phyloP scores from a whole-genome alignment of 352 stramenopile genomes.

The Globisporangium echinulatum region DNA sequence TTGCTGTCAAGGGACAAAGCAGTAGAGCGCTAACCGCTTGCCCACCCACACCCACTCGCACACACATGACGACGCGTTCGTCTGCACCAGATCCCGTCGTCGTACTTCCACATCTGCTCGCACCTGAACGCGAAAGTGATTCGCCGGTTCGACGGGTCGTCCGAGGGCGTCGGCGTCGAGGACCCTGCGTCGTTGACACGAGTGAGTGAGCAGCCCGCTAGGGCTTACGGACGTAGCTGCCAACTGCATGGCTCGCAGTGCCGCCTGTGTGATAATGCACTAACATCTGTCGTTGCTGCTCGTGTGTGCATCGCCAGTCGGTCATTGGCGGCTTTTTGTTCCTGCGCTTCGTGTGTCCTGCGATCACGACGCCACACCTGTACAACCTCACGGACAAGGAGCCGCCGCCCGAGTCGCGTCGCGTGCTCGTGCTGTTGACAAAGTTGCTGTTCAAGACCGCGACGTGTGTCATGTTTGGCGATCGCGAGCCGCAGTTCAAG shows the following conservation, averaged over 20 bases:
- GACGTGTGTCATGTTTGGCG: slow-evolving; percentile 80
- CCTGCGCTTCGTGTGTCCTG: slow-evolving; percentile 83
- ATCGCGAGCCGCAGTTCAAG: slow-evolving; percentile 78
- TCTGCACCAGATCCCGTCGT: slow-evolving; percentile 41
- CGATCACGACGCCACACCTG: slow-evolving; percentile 81
- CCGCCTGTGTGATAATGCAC: too few species aligned
- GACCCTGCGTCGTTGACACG: slow-evolving; percentile 49
- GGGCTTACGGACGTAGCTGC: too few species aligned
- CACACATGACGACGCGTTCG: too few species aligned
- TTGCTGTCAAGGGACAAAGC: too few species aligned
- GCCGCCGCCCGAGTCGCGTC: slow-evolving; percentile 57
- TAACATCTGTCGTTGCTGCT: neutral
- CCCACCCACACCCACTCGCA: too few species aligned
- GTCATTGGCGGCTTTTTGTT: slow-evolving; percentile 87
- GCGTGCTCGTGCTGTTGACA: slow-evolving; percentile 80
- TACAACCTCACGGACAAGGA: slow-evolving; percentile 78
- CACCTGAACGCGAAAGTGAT: slow-evolving; percentile 69
- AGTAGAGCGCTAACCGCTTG: too few species aligned
- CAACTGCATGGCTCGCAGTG: too few species aligned
- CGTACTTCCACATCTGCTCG: slow-evolving; percentile 76
- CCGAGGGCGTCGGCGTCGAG: slow-evolving; percentile 47
- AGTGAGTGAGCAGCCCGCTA: slow-evolving; percentile 16
- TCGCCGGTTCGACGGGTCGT: slow-evolving; percentile 56
- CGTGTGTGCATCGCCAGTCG: slow-evolving; percentile 26
- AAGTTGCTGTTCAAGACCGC: slow-evolving; percentile 88